Evolutionary conservation across 2,329 filamentous ascomycete species (phyloP).

Genomic region (Colletotrichum incanum): DNA sequence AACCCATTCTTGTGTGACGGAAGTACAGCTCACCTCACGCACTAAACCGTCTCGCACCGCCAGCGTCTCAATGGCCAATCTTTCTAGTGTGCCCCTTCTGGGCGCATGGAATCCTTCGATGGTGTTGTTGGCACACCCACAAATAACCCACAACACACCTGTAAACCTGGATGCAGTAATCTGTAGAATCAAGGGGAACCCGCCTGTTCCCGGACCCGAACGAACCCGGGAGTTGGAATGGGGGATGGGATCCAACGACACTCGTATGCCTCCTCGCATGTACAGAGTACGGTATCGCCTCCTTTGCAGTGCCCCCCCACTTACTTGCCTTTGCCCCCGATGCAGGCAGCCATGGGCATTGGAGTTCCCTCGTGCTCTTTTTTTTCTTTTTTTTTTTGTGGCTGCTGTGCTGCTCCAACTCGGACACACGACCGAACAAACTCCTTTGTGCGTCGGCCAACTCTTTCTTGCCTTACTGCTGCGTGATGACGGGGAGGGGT

Average conservation of each 20-base stretch:
- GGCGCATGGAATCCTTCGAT: constrained; percentile 19
- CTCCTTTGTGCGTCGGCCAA: not conserved
- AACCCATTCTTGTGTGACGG: not conserved
- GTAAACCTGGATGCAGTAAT: not conserved
- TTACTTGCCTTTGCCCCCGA: not conserved
- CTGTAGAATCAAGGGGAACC: not conserved
- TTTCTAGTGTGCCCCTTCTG: constrained; percentile 7
- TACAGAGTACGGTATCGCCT: no score
- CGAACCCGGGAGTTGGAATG: constrained; percentile 8
- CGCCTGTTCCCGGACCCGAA: constrained; percentile 4
- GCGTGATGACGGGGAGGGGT: not conserved
- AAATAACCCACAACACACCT: constrained; percentile 14
- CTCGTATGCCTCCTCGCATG: not conserved
- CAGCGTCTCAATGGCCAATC: constrained; percentile 8
- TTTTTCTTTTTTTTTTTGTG: not conserved
- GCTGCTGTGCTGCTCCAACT: not conserved
- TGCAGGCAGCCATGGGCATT: not conserved
- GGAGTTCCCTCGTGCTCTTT: not conserved
- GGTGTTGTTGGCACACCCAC: constrained; percentile 12
- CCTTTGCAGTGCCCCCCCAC: no score
- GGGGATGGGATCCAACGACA: not conserved
- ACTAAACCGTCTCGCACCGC: constrained; percentile 22
- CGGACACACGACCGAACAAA: not conserved
- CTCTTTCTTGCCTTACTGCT: constrained; percentile 2
- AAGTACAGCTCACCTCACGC: constrained; percentile 8